Evolutionary conservation across 768 basidiomycete genomes (phyloP).

Genomic region (Serpula lacrymans): DNA sequence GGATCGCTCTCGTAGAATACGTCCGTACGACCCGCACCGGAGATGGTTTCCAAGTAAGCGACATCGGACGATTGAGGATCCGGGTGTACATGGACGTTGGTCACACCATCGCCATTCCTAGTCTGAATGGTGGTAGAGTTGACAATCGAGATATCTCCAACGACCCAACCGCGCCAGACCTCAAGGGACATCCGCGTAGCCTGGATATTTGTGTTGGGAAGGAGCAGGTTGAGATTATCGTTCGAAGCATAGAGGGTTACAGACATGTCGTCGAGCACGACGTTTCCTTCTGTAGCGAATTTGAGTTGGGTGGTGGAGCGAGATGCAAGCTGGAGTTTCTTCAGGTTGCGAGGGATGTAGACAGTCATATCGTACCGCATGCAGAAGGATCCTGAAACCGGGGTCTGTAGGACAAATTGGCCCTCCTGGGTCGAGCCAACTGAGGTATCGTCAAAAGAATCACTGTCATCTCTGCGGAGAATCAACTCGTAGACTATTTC

Average conservation of each 20-base stretch:
- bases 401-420: conserved; percentile 21
- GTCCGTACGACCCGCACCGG: conserved; percentile 53
- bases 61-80: conserved; percentile 25
- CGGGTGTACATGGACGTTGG: conserved; percentile 48
- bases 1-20: conserved; percentile 41
- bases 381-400: conserved; percentile 30
- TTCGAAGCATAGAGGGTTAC: conserved; percentile 38
- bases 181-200: conserved; percentile 41
- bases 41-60: conserved; percentile 42
- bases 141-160: conserved; percentile 51
- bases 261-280: conserved; percentile 41
- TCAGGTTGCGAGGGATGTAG: conserved; percentile 47
- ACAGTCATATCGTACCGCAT: conserved; percentile 54
- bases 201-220: conserved; percentile 39
- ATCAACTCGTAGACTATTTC: conserved; percentile 49
- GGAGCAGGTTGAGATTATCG: conserved; percentile 41
- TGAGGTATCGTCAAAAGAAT: conserved; percentile 35
- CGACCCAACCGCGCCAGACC: conserved; percentile 53
- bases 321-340: conserved; percentile 44
- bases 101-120: conserved; percentile 47
- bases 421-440: conserved; percentile 15
- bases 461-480: conserved; percentile 40
- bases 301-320: conserved; percentile 45
- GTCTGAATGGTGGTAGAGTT: conserved; percentile 40
- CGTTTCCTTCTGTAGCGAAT: conserved; percentile 41